Evolutionary conservation across 148 eudicot species (phyloP).

Genomic region (Rhododendron griersonianum): DNA sequence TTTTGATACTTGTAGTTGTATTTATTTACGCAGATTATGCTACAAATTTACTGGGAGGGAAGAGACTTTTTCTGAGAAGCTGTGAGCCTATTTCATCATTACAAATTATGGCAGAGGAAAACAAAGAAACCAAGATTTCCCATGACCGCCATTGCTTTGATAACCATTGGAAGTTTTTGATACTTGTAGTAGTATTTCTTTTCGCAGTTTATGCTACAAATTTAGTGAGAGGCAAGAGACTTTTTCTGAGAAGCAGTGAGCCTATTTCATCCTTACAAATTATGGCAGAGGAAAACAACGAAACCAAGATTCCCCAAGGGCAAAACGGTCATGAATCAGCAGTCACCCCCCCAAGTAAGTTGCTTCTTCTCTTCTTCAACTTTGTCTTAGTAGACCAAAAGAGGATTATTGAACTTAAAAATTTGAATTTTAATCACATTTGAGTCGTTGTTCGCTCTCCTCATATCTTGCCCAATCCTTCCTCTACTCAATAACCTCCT

Average conservation of each 20-base stretch:
- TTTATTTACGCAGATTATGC: not conserved
- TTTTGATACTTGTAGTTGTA: not conserved
- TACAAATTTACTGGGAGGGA: not conserved
- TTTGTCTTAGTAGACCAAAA: too few species aligned
- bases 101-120: not conserved
- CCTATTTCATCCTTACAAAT: not conserved
- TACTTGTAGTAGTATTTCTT: not conserved
- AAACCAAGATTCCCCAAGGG: not conserved
- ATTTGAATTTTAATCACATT: too few species aligned
- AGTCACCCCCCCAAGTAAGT: too few species aligned
- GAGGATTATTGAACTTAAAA: too few species aligned
- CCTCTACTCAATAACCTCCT: too few species aligned
- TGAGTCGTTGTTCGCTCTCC: too few species aligned
- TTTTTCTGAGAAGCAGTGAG: not conserved
- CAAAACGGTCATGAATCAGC: not conserved
- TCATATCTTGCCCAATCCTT: too few species aligned
- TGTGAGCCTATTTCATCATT: not conserved
- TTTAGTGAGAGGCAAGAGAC: not conserved
- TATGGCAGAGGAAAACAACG: conserved; percentile 1
- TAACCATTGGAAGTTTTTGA: not conserved
- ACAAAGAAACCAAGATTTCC: not conserved
- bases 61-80: not conserved
- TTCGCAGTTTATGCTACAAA: not conserved
- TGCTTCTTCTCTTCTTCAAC: too few species aligned
- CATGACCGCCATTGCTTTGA: not conserved